Evolutionary conservation across 352 stramenopile genomes (phyloP).

Genomic region (Phytopythium kandeliae): DNA sequence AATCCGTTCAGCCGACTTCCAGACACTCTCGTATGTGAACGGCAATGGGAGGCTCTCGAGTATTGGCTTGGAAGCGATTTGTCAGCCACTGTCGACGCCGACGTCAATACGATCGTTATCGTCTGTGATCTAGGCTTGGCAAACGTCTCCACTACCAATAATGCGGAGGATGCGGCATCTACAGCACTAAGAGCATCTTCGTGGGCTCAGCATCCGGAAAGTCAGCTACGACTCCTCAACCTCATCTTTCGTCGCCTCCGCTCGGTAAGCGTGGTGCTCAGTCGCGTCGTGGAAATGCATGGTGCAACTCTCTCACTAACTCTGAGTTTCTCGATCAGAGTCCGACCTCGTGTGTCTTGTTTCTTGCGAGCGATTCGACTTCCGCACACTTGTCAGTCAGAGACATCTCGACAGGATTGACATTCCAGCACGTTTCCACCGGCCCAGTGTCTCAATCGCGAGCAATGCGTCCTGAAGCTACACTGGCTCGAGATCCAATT

Average conservation of each 20-base stretch:
- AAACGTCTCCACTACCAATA: neutral
- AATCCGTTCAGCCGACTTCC: slow-evolving; percentile 22
- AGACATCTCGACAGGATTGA: slow-evolving; percentile 14
- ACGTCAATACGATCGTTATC: slow-evolving; percentile 27
- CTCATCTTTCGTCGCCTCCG: slow-evolving; percentile 31
- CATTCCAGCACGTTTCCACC: slow-evolving; percentile 44
- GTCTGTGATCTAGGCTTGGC: slow-evolving; percentile 51
- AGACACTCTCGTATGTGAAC: slow-evolving; percentile 18
- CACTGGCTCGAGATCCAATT: neutral
- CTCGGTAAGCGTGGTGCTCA: slow-evolving; percentile 21
- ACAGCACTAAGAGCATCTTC: slow-evolving; percentile 13
- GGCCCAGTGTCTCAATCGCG: slow-evolving; percentile 26
- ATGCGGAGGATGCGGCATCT: slow-evolving; percentile 8
- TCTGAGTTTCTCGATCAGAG: slow-evolving; percentile 11
- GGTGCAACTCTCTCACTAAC: neutral
- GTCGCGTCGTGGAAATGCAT: neutral
- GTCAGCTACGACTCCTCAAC: slow-evolving; percentile 25
- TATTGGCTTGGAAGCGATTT: slow-evolving; percentile 11
- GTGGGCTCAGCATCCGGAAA: slow-evolving; percentile 36
- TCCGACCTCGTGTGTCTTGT: slow-evolving; percentile 27
- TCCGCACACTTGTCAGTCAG: slow-evolving; percentile 28
- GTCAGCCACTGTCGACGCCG: neutral
- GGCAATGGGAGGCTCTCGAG: slow-evolving; percentile 32
- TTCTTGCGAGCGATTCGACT: slow-evolving; percentile 32
- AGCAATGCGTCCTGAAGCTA: neutral